Evolutionary conservation across 2,329 filamentous ascomycete genomes (phyloP).

Genomic region (Talaromyces rugulosus): DNA sequence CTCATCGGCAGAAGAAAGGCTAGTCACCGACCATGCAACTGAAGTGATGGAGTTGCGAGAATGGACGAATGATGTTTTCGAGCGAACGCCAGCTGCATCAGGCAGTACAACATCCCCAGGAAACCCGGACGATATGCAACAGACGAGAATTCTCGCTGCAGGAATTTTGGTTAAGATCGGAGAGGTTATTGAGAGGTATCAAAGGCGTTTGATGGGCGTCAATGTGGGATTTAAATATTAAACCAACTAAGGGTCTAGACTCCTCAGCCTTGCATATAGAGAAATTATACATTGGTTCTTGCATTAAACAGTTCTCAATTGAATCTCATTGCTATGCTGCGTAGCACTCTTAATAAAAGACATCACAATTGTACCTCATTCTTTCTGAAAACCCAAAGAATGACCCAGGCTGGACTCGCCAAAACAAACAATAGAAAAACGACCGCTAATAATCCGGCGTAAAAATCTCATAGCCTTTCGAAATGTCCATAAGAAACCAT

Average conservation of each 20-base stretch:
- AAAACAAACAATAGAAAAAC: background rate
- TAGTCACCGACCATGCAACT: constrained; percentile 70
- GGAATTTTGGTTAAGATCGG: constrained; percentile 74
- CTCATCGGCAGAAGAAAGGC: constrained; percentile 54
- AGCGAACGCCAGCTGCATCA: constrained; percentile 44
- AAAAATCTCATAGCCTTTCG: background rate
- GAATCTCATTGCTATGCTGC: background rate
- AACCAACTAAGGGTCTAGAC: background rate
- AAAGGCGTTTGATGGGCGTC: constrained; percentile 71
- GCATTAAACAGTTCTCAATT: background rate
- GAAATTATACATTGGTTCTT: background rate
- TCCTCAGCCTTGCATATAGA: background rate
- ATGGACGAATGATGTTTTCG: constrained; percentile 78
- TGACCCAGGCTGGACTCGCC: background rate
- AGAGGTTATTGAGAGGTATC: constrained; percentile 79
- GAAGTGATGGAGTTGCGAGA: constrained; percentile 81
- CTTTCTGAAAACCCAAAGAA: background rate
- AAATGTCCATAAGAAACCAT: background rate
- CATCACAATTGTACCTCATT: background rate
- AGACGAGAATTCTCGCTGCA: constrained; percentile 59
- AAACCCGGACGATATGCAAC: constrained; percentile 42
- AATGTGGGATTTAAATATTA: constrained; percentile 46
- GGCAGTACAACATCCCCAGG: constrained; percentile 64
- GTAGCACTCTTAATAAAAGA: background rate
- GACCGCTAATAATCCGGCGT: background rate